Percentiles rank a stretch among this genome's conserved stretches.
phyloP scores from a whole-genome alignment of 768 basidiomycete species.

The Rickenella mellea region DNA sequence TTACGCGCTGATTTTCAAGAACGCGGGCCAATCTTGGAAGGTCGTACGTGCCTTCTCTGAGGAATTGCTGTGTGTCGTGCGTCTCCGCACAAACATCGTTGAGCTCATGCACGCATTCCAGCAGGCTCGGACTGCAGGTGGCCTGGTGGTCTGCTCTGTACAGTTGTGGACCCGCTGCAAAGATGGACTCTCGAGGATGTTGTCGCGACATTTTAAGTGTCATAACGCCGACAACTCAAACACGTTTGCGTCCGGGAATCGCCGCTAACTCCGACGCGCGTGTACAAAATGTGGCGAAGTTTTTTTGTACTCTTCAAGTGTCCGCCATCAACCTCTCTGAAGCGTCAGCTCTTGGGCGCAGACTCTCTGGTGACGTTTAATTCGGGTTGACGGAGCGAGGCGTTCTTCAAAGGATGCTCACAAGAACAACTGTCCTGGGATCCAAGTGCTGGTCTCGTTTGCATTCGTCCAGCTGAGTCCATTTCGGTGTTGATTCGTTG shows the following conservation, averaged over 20 bases:
- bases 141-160: slow-evolving; percentile 56
- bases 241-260: too few relatives aligned
- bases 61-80: slow-evolving; percentile 56
- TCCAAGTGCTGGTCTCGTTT: slow-evolving; percentile 25
- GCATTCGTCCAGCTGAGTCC: slow-evolving; percentile 32
- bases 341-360: slow-evolving; percentile 46
- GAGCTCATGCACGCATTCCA: slow-evolving; percentile 69
- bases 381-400: slow-evolving; percentile 79
- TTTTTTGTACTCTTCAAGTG: too few relatives aligned
- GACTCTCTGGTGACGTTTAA: slow-evolving; percentile 54
- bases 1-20: slow-evolving; percentile 57
- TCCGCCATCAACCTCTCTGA: slow-evolving; percentile 58
- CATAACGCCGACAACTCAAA: too few relatives aligned
- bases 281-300: too few relatives aligned
- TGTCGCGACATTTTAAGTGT: too few relatives aligned
- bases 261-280: too few relatives aligned
- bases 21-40: slow-evolving; percentile 63
- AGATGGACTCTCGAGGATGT: slow-evolving; percentile 74
- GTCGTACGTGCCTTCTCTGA: slow-evolving; percentile 63
- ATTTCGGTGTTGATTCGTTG: slow-evolving; percentile 46
- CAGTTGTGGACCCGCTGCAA: slow-evolving; percentile 55
- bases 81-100: slow-evolving; percentile 78
- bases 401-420: slow-evolving; percentile 37
- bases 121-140: slow-evolving; percentile 60
- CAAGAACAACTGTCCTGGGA: slow-evolving; percentile 29